phyloP scores from a whole-genome alignment of 1,284 basidiomycete species.

The Ustilago esculenta region DNA sequence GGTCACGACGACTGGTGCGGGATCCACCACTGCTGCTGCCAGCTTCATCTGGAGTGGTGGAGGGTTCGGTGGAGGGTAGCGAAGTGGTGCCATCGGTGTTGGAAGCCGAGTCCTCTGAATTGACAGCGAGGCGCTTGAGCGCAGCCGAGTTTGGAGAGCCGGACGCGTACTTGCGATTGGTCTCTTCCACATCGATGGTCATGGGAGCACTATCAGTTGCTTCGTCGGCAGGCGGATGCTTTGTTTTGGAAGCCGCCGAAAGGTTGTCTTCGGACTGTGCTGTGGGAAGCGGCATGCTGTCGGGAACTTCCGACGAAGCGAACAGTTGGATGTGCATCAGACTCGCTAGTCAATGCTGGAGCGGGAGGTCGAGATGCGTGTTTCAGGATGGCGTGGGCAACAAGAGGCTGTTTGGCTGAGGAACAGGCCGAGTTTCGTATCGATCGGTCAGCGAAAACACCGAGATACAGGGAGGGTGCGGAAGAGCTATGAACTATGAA shows the following conservation, averaged over 20 bases:
- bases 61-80: slow-evolving; percentile 35
- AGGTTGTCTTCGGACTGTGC: too few species aligned
- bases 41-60: slow-evolving; percentile 35
- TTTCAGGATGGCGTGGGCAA: neutral
- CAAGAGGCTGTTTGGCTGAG: slow-evolving; percentile 3
- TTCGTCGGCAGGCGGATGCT: neutral
- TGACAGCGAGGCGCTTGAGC: slow-evolving; percentile 37
- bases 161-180: slow-evolving; percentile 32
- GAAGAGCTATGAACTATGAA: slow-evolving; percentile 15
- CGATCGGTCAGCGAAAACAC: slow-evolving; percentile 52
- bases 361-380: neutral
- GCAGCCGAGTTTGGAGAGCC: slow-evolving; percentile 18
- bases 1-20: neutral
- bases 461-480: slow-evolving; percentile 19
- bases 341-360: neutral
- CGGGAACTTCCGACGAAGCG: neutral
- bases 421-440: slow-evolving; percentile 21
- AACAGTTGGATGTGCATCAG: slow-evolving; percentile 1
- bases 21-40: slow-evolving; percentile 20
- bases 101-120: slow-evolving; percentile 30
- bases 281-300: neutral
- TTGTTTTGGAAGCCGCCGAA: too few species aligned
- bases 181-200: slow-evolving; percentile 37
- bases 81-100: slow-evolving; percentile 38
- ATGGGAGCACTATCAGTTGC: slow-evolving; percentile 11